Base-by-base conservation (phyloP, 2,329 filamentous ascomycete species). In the Metarhizium robertsii region DNA sequence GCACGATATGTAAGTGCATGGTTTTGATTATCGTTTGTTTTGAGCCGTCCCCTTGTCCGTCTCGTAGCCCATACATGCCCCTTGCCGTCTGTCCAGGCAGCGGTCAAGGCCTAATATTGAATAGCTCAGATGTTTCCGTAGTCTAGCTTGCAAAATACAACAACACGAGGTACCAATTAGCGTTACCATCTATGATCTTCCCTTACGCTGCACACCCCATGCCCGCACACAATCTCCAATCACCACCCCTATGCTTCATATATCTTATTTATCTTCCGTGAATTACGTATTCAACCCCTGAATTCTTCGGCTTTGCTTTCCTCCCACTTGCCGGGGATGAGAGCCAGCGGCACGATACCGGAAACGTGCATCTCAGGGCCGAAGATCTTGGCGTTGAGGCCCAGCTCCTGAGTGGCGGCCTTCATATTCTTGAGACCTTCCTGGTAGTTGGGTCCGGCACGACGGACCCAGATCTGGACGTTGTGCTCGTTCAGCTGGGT, bases 401-500 rank as follows among this genome's bases (percentile, higher is more conserved):
- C 89, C 58, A 99, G 84, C 79, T 99, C 94, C 72, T 92, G 85
- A 59, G 91, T 94, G 58, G 95, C 92, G 52, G 85, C 83, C 84
- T 97, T 97, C 84, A 99, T 96, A 85, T 97, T 99, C 86, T 96
- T 96, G 63, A 99, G 87, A 78, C 94, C 94, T 78, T 99, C 94
- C 78, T 99, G 94, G 85, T 95, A 99, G 83, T 99, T 99, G 75
- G 94, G 94, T 59, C 94, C 72, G 53, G 94, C 83, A 75, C 83
- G 82, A 68, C 84, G 80, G 61, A 97, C 92, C 94, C 92, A 97
- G 79, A 97, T 96, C 77, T 95, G 87, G 62, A 94, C 90, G 69
- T 96, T 95, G 86, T 99, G 94, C 83, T 99, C 94, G 70, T 85
- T 84, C 64, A 99, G 84, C 61, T 87, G 81, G 61, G 85, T 85